phyloP scores from a whole-genome alignment of 345 rosid genomes.

The Eucalyptus sp. region DNA sequence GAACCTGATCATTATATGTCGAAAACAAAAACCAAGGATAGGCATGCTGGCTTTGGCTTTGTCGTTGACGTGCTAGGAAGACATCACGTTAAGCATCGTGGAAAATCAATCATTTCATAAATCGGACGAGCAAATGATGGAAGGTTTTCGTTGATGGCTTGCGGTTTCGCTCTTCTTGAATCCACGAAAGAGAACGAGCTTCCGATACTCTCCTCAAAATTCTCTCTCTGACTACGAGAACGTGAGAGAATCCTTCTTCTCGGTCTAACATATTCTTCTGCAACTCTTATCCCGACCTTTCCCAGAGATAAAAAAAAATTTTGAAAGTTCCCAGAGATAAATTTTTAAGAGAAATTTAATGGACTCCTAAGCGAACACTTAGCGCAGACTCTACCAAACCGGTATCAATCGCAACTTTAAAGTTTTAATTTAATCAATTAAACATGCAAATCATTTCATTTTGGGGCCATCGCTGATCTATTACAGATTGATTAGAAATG shows the following conservation, averaged over 20 bases:
- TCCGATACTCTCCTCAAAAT: neutral
- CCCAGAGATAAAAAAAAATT: neutral
- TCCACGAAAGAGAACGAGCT: neutral
- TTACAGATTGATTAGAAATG: neutral
- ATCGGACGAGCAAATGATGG: neutral
- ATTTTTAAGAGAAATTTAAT: neutral
- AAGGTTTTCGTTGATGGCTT: neutral
- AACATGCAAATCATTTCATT: neutral
- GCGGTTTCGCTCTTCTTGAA: neutral
- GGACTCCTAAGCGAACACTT: neutral
- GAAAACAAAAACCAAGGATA: neutral
- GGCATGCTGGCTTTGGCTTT: neutral
- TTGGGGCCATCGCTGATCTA: rapidly evolving
- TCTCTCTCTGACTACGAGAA: neutral
- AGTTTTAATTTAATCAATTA: neutral
- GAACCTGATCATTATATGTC: neutral
- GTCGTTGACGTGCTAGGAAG: neutral
- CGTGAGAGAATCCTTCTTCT: neutral
- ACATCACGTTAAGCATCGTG: neutral
- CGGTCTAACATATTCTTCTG: neutral
- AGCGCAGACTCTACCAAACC: rapidly evolving
- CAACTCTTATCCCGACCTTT: neutral
- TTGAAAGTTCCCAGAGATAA: neutral
- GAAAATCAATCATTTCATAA: neutral
- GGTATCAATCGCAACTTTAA: rapidly evolving